A percentile compares a stretch with the other conserved stretches of the same genome.
Evolutionary conservation across 805 yeast species (phyloP).

Genomic region (Candida cerambycidarum): DNA sequence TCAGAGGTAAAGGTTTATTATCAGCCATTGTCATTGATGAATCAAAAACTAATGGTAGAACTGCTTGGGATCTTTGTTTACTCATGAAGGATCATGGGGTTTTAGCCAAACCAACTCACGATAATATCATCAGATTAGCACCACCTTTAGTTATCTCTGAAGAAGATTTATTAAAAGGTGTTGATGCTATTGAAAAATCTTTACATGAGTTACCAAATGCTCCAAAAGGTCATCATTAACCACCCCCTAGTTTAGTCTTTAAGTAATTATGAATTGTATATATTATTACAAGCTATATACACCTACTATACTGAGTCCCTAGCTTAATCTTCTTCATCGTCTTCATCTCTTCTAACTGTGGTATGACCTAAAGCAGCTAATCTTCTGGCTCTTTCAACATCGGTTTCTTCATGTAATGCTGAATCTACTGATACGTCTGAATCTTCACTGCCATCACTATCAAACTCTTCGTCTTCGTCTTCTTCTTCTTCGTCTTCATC

Average conservation of each 20-base stretch:
- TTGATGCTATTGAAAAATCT: constrained; percentile 64
- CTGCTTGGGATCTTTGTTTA: constrained; percentile 95
- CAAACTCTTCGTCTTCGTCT: constrained; percentile 11
- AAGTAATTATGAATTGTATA: too few relatives aligned
- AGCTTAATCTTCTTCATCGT: constrained; percentile 49
- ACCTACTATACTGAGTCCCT: background rate
- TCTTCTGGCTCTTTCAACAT: constrained; percentile 63
- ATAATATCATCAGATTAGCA: constrained; percentile 90
- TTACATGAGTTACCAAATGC: constrained; percentile 56
- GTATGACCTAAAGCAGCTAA: constrained; percentile 54
- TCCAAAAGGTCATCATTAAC: constrained; percentile 46
- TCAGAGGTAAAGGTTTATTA: constrained; percentile 82
- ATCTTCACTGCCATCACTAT: constrained; percentile 14
- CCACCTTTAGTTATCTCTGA: constrained; percentile 92
- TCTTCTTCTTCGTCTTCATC: constrained; percentile 8
- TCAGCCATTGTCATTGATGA: constrained; percentile 91
- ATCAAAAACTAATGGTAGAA: constrained; percentile 76
- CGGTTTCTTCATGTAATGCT: constrained; percentile 50
- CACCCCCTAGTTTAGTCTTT: too few relatives aligned
- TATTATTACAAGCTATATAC: background rate
- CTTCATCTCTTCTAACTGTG: constrained; percentile 38
- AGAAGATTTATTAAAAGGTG: constrained; percentile 81
- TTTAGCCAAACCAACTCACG: constrained; percentile 95
- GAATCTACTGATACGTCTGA: constrained; percentile 22
- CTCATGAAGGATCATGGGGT: constrained; percentile 86